Conservation (phyloP, 306 rosid genomes). For the Neltuma alba region DNA sequence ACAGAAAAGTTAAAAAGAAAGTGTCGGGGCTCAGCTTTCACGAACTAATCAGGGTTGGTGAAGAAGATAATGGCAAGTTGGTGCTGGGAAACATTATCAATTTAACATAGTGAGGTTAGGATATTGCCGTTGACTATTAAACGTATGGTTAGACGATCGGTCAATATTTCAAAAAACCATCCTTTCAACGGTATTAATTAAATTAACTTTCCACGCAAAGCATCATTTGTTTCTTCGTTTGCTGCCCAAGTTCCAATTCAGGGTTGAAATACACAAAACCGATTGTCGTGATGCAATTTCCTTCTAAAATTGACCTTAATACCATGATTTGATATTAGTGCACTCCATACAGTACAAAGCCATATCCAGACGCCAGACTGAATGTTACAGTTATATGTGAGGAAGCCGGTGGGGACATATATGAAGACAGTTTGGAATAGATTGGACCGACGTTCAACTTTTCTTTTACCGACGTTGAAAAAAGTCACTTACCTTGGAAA, state of each 20-base stretch:
- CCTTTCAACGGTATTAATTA: constrained; percentile 1
- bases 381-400: background rate
- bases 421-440: background rate
- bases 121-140: background rate
- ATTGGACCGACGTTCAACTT: background rate
- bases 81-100: constrained; percentile 40
- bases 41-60: background rate
- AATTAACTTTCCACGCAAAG: background rate
- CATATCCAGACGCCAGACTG: too few relatives aligned
- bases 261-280: background rate
- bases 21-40: background rate
- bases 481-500: background rate
- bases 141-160: background rate
- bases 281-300: background rate
- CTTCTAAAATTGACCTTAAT: background rate
- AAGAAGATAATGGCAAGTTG: constrained; percentile 22
- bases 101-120: constrained; percentile 15
- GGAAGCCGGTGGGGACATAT: too few relatives aligned
- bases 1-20: background rate
- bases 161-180: constrained; percentile 26
- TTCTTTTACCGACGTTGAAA: background rate
- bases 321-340: background rate
- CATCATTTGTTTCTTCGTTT: background rate
- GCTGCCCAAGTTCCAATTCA: background rate
- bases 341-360: background rate